Percentiles rank a stretch among this genome's conserved stretches.
Evolutionary conservation across 78 protist species (phyloP).

Genomic region (Dictyostelium brefeldianum): DNA sequence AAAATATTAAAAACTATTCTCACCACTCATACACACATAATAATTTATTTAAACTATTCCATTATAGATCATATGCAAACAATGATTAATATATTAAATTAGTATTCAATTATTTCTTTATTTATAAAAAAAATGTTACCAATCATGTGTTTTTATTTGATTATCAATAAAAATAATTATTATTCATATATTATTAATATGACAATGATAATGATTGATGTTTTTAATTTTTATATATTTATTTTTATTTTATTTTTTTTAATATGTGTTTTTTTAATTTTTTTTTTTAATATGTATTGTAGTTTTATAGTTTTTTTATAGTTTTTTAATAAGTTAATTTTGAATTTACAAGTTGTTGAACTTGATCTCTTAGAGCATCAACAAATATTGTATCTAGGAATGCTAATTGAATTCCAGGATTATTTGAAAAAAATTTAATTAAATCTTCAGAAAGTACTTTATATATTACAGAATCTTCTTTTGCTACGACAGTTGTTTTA

Average conservation of each 20-base stretch:
- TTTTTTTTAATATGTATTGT: background rate
- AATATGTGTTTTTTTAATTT: background rate
- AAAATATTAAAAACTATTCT: too few species aligned
- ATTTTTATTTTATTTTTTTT: background rate
- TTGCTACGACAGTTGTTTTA: slow-evolving; percentile 59
- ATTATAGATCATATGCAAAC: too few species aligned
- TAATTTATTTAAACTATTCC: too few species aligned
- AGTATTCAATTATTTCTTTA: too few species aligned
- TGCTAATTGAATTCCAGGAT: slow-evolving; percentile 61
- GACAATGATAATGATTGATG: too few species aligned
- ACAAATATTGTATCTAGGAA: slow-evolving; percentile 68
- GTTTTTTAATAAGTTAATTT: slow-evolving; percentile 18
- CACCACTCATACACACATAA: too few species aligned
- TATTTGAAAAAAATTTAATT: slow-evolving; percentile 41
- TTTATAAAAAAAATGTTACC: too few species aligned
- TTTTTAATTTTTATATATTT: background rate
- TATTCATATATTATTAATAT: too few species aligned
- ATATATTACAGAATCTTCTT: slow-evolving; percentile 75
- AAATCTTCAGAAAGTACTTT: slow-evolving; percentile 62
- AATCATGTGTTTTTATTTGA: too few species aligned
- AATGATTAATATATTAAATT: too few species aligned
- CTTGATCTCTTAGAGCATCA: slow-evolving; percentile 53
- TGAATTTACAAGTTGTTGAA: background rate
- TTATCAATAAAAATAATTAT: too few species aligned
- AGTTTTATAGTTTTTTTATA: background rate